Conservation (phyloP, 78 protist species). For the Guillardia theta region DNA sequence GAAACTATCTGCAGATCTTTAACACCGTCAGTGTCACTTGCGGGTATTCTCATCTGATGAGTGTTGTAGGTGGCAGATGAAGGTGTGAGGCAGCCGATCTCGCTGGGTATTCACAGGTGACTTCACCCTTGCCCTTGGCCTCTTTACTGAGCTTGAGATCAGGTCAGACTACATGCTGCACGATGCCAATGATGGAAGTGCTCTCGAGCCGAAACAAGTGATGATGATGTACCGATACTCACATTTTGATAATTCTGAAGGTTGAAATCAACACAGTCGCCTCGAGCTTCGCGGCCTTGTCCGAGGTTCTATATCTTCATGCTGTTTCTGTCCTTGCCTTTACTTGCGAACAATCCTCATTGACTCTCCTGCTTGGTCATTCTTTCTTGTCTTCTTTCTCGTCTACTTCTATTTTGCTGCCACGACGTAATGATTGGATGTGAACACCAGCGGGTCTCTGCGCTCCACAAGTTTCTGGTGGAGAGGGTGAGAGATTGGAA, state of each 20-base stretch:
- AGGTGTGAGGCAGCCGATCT: neutral
- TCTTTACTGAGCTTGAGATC: no score
- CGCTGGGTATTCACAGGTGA: neutral
- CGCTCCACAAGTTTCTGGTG: neutral
- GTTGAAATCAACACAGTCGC: constrained; percentile 20
- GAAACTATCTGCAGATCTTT: neutral
- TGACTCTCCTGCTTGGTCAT: no score
- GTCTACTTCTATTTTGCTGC: no score
- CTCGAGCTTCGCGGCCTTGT: neutral
- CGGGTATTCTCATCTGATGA: no score
- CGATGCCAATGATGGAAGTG: neutral
- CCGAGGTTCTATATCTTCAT: no score
- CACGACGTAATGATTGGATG: no score
- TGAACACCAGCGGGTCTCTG: neutral
- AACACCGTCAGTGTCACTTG: neutral
- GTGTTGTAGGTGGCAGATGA: no score
- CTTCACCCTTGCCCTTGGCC: no score
- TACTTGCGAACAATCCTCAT: no score
- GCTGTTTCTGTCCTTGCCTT: no score
- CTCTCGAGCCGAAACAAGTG: neutral
- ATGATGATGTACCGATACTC: neutral
- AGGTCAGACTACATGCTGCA: constrained; percentile 21
- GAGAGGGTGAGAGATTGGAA: no score
- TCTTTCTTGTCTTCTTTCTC: no score
- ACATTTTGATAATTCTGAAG: neutral